Base-by-base conservation (phyloP, 2,329 filamentous ascomycete species). In the Aspergillus pseudotamarii region DNA sequence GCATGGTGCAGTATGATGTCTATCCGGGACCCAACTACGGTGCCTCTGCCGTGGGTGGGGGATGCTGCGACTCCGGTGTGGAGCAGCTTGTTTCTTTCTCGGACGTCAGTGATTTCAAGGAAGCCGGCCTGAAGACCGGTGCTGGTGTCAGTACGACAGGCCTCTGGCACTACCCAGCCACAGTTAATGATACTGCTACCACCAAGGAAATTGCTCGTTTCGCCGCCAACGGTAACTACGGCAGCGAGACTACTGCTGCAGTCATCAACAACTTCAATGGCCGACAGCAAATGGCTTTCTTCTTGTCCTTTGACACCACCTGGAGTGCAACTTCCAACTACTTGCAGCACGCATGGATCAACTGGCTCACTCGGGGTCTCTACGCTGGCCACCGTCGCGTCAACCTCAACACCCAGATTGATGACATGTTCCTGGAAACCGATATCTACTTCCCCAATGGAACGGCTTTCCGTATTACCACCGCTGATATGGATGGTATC, bases 221-320 rank as follows among this genome's bases (percentile, higher is more conserved):
- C 69, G 81, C 75, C 8, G 73, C 80, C n/a, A 78, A 78, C 62
- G 80, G 79, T 2, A 70, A 73, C 10, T 81, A 79, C 64, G 60
- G 72, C 2, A 71, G 62, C 14, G 73, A 73, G 30, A 81, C 79
- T 23, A 84, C 81, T 28, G 87, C 86, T 56, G 86, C 81, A 45
- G 85, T 89, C 58, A 87, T 89, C 72, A 88, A 88, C 72, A 82
- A 83, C 62, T 84, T 87, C 66, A 78, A 79, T 59, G 81, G 81
- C 16, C 81, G 87, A 64, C 80, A 88, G 75, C 86, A 89, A 74
- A 87, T 89, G 84, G 86, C 82, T 3, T 88, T 85, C 78, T 88
- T 88, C 76, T 82, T 84, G 59, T 76, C 78, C 19, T 87, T 85
- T 66, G 83, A 83, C 54, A 80, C 82, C 8, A 77, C 78, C 53